Base-by-base conservation (phyloP, 768 basidiomycete species). In the Coprinopsis sp. region DNA sequence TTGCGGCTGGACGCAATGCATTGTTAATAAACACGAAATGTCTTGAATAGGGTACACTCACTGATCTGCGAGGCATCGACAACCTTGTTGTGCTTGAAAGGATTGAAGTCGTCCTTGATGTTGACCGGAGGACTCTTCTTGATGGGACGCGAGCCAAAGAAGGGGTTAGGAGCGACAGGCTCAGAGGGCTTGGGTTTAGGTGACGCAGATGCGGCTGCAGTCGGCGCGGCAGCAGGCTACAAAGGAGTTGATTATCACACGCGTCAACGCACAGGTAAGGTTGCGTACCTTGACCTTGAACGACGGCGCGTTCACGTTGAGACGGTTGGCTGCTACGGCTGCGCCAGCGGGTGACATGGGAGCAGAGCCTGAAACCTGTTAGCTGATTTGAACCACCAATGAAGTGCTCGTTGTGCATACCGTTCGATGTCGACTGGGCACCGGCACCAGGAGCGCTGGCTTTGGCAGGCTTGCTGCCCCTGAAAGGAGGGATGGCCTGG, bases 71-170 rank as follows among this genome's bases (percentile, higher is more conserved):
- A 66, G 6, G 92, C 79, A 44, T 90, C 89, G 6, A 72, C 77
- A 22, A 92, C 82, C 62, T 90, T 90, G 59, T 79, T 78, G 57
- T 85, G 80, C 68, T 90, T 91, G 79, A 95, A 96, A 13, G 95
- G 93, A 63, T 94, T 96, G 62, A 99, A 99, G 61, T 97, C 95
- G 56, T 96, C 91, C 68, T 95, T 91, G 64, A 95, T 79, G 60
- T 91, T 86, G 28, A 94, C 85, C 19, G 79, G 74, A 3, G 76
- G 59, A 44, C 74, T 77, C 68, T 87, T 89, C 75, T 91, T 91
- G 62, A 82, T 78, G 16, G 71, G 62, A 28, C 86, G 84, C 24
- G 79, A 72, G 24, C 92, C 89, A 59, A 96, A 98, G 84, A 97
- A 98, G 14, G 91, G 85, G 59, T 96, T 90, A 25, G 82, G 80